Conservation (phyloP, 495 filamentous ascomycete species). For the Cladorrhinum samala region DNA sequence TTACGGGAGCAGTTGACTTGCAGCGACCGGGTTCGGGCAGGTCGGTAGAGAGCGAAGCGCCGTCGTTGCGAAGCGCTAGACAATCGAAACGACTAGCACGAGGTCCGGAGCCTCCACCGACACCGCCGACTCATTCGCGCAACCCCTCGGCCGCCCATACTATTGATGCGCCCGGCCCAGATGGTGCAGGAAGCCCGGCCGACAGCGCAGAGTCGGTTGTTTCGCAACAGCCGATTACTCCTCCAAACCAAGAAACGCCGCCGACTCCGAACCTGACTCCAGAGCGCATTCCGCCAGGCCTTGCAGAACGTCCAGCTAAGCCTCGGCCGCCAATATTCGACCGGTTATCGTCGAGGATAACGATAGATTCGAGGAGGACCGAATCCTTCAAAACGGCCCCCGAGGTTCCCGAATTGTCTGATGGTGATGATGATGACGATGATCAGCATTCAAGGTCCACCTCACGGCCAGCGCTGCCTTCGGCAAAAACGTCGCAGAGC, state of each 20-base stretch:
- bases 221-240: slow-evolving; percentile 44
- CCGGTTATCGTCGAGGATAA: slow-evolving; percentile 41
- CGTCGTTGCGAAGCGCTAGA: slow-evolving; percentile 18
- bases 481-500: slow-evolving; percentile 36
- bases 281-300: slow-evolving; percentile 63
- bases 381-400: slow-evolving; percentile 70
- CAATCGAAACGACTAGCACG: slow-evolving; percentile 24
- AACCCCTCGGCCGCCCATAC: slow-evolving; percentile 42
- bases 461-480: slow-evolving; percentile 42
- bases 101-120: slow-evolving; percentile 45
- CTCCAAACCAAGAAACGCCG: slow-evolving; percentile 58
- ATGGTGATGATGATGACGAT: slow-evolving; percentile 51
- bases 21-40: slow-evolving; percentile 12
- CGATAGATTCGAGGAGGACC: slow-evolving; percentile 52
- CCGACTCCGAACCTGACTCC: slow-evolving; percentile 67
- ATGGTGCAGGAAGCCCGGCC: slow-evolving; percentile 27
- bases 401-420: slow-evolving; percentile 55
- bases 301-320: slow-evolving; percentile 27
- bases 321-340: slow-evolving; percentile 34
- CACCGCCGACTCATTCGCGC: slow-evolving; percentile 49
- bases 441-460: too few relatives aligned
- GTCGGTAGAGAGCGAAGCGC: slow-evolving; percentile 15
- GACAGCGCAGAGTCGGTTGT: slow-evolving; percentile 26
- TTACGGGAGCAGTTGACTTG: slow-evolving; percentile 4
- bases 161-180: slow-evolving; percentile 26